These are phyloP conservation scores for Yamadazyma mexicana DNA, from an alignment of 1,139 yeast genomes.

Conservation along the genomic window DNA sequence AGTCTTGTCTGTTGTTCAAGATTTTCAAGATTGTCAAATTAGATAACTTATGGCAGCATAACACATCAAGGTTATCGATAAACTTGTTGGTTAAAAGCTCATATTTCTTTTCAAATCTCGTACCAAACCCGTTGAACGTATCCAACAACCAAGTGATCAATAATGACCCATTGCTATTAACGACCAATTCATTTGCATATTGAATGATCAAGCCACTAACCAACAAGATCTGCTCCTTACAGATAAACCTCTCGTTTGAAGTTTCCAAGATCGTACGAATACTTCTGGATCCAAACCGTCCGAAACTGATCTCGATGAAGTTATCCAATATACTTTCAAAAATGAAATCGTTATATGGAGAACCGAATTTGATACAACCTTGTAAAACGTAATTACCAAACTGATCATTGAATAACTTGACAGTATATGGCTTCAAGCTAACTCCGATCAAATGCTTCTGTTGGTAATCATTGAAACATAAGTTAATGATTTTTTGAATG, in stretches of 20 bases:
- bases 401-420: constrained; percentile 87
- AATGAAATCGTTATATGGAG: constrained; percentile 86
- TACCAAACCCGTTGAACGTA: constrained; percentile 67
- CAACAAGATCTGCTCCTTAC: constrained; percentile 67
- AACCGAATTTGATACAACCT: constrained; percentile 86
- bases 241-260: constrained; percentile 44
- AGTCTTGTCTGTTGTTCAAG: constrained; percentile 67
- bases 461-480: constrained; percentile 53
- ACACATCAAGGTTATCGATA: constrained; percentile 58
- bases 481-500: constrained; percentile 89
- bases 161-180: constrained; percentile 85
- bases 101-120: constrained; percentile 36
- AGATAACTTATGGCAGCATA: constrained; percentile 86
- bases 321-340: constrained; percentile 80
- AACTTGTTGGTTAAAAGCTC: constrained; percentile 49
- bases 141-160: constrained; percentile 94
- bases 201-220: constrained; percentile 76
- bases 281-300: constrained; percentile 94
- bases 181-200: constrained; percentile 76
- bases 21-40: constrained; percentile 80
- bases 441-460: constrained; percentile 71
- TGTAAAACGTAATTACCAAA: constrained; percentile 96
- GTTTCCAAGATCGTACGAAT: constrained; percentile 91
- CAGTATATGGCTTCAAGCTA: constrained; percentile 78
- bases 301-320: constrained; percentile 80